These are phyloP conservation scores for Leucosporidium creatinivorum DNA, from an alignment of 768 basidiomycete genomes.

Conservation along the genomic window DNA sequence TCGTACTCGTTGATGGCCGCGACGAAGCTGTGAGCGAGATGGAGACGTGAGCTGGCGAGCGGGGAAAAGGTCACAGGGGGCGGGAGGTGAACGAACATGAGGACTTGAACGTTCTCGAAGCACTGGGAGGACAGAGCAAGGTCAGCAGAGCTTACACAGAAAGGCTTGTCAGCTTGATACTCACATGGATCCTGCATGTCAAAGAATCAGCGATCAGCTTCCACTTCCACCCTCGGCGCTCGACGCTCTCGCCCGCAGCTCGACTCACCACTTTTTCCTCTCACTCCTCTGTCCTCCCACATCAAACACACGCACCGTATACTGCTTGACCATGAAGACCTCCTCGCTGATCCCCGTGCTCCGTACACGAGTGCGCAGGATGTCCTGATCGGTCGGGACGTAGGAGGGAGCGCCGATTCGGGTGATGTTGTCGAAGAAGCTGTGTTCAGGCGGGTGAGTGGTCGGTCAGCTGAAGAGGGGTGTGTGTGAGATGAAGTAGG, in stretches of 20 bases:
- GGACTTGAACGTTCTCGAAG: constrained; percentile 86
- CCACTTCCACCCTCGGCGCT: too few species aligned
- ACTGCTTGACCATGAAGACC: constrained; percentile 73
- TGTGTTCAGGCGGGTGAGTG: background rate
- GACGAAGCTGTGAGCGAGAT: constrained; percentile 40
- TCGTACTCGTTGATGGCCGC: constrained; percentile 93
- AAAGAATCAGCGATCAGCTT: too few species aligned
- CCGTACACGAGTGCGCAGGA: constrained; percentile 85
- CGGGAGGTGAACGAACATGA: constrained; percentile 57
- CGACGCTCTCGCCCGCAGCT: background rate
- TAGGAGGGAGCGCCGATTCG: constrained; percentile 68
- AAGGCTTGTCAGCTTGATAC: background rate
- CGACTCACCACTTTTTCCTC: constrained; percentile 65
- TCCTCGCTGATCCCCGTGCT: constrained; percentile 98
- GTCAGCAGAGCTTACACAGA: background rate
- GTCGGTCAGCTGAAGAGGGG: too few species aligned
- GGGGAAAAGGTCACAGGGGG: too few species aligned
- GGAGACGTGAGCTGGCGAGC: background rate
- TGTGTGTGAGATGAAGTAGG: too few species aligned
- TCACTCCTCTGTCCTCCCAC: constrained; percentile 84
- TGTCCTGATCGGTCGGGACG: constrained; percentile 90
- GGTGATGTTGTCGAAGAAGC: constrained; percentile 54
- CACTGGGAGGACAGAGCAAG: constrained; percentile 56
- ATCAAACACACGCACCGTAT: constrained; percentile 54
- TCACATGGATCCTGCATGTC: too few species aligned